These are phyloP conservation scores for Brasilioporus rufonigricans DNA, from an alignment of 768 basidiomycete genomes.

Conservation along the genomic window DNA sequence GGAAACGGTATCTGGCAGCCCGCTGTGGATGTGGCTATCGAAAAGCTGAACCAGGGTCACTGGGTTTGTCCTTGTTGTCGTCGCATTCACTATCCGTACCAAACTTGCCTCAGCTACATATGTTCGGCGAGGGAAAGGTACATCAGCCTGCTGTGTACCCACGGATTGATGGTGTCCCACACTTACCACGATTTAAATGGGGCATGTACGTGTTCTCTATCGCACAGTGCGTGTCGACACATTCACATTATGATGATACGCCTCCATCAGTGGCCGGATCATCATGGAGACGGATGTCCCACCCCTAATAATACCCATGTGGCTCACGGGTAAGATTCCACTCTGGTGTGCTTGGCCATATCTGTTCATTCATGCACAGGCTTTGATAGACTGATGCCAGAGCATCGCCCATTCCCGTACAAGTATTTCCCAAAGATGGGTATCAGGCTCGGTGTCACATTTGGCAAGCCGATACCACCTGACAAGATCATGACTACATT, in stretches of 20 bases:
- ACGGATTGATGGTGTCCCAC: conserved; percentile 40
- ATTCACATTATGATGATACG: conserved; percentile 1
- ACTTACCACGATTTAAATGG: conserved; percentile 87
- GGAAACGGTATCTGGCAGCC: conserved; percentile 89
- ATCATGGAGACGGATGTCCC: conserved; percentile 64
- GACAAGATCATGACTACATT: conserved; percentile 33
- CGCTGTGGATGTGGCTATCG: conserved; percentile 80
- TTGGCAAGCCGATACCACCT: conserved; percentile 69
- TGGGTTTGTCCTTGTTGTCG: conserved; percentile 61
- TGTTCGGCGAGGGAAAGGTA: conserved; percentile 88
- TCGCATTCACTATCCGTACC: neutral
- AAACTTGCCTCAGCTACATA: conserved; percentile 64
- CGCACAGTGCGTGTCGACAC: neutral
- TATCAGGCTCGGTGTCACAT: conserved; percentile 66
- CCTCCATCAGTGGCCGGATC: conserved; percentile 65
- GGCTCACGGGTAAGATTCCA: conserved; percentile 67
- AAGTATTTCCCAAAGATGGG: conserved; percentile 67
- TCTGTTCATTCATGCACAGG: conserved; percentile 36
- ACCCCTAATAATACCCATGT: conserved; percentile 88
- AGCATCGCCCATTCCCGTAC: conserved; percentile 71
- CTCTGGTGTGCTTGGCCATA: neutral
- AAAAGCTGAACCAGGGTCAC: conserved; percentile 73
- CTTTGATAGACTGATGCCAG: conserved; percentile 90
- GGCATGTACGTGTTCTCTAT: conserved; percentile 67
- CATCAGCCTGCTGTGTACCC: conserved; percentile 65